A percentile compares a stretch with the other conserved stretches of the same genome.
Evolutionary conservation across 495 filamentous ascomycete genomes (phyloP).

Genomic region (Aspergillus wentii): DNA sequence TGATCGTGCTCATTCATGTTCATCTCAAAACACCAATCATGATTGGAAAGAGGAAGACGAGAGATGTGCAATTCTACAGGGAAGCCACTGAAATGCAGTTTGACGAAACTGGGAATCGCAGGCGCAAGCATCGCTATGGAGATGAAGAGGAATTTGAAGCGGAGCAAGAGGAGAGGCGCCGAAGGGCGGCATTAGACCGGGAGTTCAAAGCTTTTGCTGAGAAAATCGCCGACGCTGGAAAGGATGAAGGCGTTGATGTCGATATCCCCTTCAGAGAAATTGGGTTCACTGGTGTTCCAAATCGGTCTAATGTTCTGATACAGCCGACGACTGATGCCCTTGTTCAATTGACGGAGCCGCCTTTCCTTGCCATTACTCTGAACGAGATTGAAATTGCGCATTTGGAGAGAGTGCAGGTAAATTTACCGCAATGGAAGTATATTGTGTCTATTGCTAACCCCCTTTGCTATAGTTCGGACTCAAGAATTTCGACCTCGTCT

Average conservation of each 20-base stretch:
- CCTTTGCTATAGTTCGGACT: slow-evolving; percentile 74
- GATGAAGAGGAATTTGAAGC: slow-evolving; percentile 99
- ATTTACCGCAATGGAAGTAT: not conserved
- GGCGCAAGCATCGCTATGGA: slow-evolving; percentile 96
- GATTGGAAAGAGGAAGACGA: slow-evolving; percentile 97
- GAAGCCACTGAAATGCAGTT: slow-evolving; percentile 99
- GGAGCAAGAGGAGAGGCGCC: slow-evolving; percentile 92
- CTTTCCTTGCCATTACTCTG: slow-evolving; percentile 90
- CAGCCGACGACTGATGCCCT: slow-evolving; percentile 96
- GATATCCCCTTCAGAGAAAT: slow-evolving; percentile 97
- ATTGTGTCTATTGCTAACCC: slow-evolving; percentile 10
- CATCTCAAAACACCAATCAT: slow-evolving; percentile 98
- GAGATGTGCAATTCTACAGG: slow-evolving; percentile 96
- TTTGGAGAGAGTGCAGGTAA: slow-evolving; percentile 85
- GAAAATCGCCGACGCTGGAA: slow-evolving; percentile 90
- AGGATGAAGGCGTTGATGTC: slow-evolving; percentile 76
- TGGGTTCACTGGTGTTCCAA: slow-evolving; percentile 93
- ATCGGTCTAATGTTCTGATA: slow-evolving; percentile 88
- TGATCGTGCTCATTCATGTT: slow-evolving; percentile 97
- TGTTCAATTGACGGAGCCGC: slow-evolving; percentile 95
- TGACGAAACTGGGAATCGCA: slow-evolving; percentile 96
- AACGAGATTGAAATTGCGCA: slow-evolving; percentile 96
- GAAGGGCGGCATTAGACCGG: slow-evolving; percentile 85
- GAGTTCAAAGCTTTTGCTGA: slow-evolving; percentile 97
- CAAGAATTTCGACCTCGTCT: slow-evolving; percentile 98